These are phyloP conservation scores for Phoma sp. DNA, from an alignment of 2,329 filamentous ascomycete genomes.

Conservation along the genomic window DNA sequence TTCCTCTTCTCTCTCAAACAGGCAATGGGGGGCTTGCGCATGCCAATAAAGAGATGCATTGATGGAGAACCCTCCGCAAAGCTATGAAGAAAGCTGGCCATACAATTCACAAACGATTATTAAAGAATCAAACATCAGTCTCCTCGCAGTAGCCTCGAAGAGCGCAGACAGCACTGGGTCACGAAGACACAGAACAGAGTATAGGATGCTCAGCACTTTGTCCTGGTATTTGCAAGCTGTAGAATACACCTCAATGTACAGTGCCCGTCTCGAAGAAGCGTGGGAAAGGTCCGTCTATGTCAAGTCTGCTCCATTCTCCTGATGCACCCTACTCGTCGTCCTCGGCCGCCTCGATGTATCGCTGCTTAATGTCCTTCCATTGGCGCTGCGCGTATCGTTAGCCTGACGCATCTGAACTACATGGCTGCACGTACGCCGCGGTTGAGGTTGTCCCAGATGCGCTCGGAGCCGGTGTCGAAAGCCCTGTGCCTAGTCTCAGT, in stretches of 20 bases:
- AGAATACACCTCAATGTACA: constrained; percentile 48
- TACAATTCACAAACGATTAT: too few species aligned
- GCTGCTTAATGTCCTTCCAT: constrained; percentile 99
- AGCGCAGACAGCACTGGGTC: neutral
- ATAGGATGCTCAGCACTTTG: constrained; percentile 14
- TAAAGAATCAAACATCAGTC: too few species aligned
- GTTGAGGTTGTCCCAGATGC: constrained; percentile 90
- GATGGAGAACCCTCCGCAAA: too few species aligned
- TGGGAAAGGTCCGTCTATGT: constrained; percentile 25
- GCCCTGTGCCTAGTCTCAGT: constrained; percentile 61
- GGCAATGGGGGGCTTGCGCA: too few species aligned
- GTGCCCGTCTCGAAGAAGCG: constrained; percentile 27
- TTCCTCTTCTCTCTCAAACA: too few species aligned
- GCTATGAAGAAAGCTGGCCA: too few species aligned
- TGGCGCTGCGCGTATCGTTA: constrained; percentile 71
- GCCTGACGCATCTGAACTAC: constrained; percentile 5
- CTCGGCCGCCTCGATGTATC: constrained; percentile 76
- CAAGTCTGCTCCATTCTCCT: constrained; percentile 17
- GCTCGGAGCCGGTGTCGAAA: constrained; percentile 83
- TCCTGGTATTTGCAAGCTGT: constrained; percentile 37
- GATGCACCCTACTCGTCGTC: constrained; percentile 58
- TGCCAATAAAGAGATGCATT: too few species aligned
- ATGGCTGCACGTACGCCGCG: constrained; percentile 67
- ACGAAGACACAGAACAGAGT: neutral
- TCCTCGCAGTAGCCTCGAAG: neutral